phyloP scores from a whole-genome alignment of 352 stramenopile species.

The Globisporangium parvum region DNA sequence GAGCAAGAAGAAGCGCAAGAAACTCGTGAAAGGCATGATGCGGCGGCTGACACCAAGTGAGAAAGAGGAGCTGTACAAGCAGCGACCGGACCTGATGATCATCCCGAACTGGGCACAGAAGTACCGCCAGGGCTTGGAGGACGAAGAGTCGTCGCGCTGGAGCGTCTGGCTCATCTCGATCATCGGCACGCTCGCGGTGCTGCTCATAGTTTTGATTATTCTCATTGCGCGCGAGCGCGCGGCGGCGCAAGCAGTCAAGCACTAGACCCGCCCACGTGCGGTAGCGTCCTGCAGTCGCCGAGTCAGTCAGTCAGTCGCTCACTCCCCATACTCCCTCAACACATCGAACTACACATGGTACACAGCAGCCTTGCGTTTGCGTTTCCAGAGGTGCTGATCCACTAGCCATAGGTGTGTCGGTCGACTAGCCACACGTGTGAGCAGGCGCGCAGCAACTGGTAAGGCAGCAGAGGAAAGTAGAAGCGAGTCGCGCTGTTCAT shows the following conservation, averaged over 20 bases:
- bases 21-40: slow-evolving; percentile 70
- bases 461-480: too few relatives aligned
- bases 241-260: slow-evolving; percentile 11
- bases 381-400: too few relatives aligned
- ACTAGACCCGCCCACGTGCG: not conserved
- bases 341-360: too few relatives aligned
- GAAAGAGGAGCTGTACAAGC: slow-evolving; percentile 80
- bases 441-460: too few relatives aligned
- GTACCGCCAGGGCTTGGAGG: slow-evolving; percentile 78
- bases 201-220: slow-evolving; percentile 77
- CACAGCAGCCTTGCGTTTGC: too few relatives aligned
- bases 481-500: slow-evolving; percentile 1
- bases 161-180: slow-evolving; percentile 75
- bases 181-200: slow-evolving; percentile 57
- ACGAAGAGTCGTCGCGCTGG: slow-evolving; percentile 60
- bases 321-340: not conserved
- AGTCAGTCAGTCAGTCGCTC: too few relatives aligned
- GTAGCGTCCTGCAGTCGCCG: too few relatives aligned
- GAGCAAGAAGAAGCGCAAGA: slow-evolving; percentile 81
- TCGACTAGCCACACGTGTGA: too few relatives aligned
- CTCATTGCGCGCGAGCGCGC: slow-evolving; percentile 58
- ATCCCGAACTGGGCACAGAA: slow-evolving; percentile 86
- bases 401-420: too few relatives aligned
- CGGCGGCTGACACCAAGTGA: slow-evolving; percentile 69
- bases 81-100: slow-evolving; percentile 83